Evolutionary conservation across 192 early-diverging fungal species (phyloP).

Genomic region (Linnemannia zychae): DNA sequence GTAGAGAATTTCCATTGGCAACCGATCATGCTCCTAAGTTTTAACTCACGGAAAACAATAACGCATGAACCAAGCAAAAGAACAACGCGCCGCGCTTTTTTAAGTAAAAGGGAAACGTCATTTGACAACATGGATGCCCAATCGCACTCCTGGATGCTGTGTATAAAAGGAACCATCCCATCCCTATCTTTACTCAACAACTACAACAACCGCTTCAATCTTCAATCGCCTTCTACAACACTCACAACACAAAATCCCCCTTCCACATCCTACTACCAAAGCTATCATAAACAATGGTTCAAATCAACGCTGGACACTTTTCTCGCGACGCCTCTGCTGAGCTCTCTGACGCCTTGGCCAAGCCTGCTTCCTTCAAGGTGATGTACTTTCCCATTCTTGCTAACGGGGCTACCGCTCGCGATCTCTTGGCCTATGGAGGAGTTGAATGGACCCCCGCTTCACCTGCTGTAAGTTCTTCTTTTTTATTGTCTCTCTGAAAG

Average conservation of each 20-base stretch:
- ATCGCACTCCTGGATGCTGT: too few relatives aligned
- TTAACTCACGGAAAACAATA: too few relatives aligned
- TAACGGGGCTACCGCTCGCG: conserved; percentile 9
- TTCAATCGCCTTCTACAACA: not conserved
- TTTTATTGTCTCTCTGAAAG: not conserved
- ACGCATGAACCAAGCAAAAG: too few relatives aligned
- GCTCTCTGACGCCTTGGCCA: not conserved
- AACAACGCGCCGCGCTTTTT: too few relatives aligned
- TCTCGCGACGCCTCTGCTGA: not conserved
- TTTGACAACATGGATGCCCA: too few relatives aligned
- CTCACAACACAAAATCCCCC: not conserved
- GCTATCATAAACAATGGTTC: conserved; percentile 12
- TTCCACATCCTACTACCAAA: not conserved
- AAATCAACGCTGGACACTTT: conserved; percentile 20
- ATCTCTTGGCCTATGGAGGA: conserved; percentile 15
- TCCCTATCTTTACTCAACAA: too few relatives aligned
- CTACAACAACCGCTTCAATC: not conserved
- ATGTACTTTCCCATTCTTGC: conserved; percentile 15
- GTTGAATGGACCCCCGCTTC: conserved; percentile 4
- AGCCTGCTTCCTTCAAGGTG: conserved; percentile 18
- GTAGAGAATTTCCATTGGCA: too few relatives aligned
- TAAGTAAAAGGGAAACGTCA: too few relatives aligned
- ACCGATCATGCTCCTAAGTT: too few relatives aligned
- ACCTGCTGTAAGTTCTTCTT: conserved; percentile 9
- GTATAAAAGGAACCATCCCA: too few relatives aligned